Evolutionary conservation across 148 eudicot genomes (phyloP), one percentile per base, ranked within the genome.

Genomic region (Amaranthus hypochondriacus): DNA sequence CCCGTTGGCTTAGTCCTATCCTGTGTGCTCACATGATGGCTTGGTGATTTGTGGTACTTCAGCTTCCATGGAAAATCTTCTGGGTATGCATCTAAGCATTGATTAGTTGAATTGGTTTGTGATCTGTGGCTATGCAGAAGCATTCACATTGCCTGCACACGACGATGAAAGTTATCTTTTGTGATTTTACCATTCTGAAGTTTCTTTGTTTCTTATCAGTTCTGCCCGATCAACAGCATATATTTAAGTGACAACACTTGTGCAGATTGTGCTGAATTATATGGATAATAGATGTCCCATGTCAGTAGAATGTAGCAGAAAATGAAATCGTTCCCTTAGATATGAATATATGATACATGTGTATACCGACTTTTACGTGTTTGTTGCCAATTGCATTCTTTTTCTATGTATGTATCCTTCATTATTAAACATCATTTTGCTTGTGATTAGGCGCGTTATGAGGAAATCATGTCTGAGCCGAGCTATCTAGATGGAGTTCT

Each of bases 381-480:
- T 48, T 8, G 18, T 56, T 28, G 51, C 39, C 39, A 39, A 7
- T 11, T 28, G 1, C 39, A 28, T 28, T 28, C 68, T 10, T 3
- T 61, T 28, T 42, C 4, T 65, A 4, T 49, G 9, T 10, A n/a
- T 66, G 50, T 4, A 46, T 47, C 48, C 9, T 59, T 18, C 50
- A 61, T 73, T 1, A 53, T 68, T 9, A 9, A 48, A 15, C 28
- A 9, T 21, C 53, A 1, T 65, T 70, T 9, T 50, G 50, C 54
- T 59, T 78, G 39, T 54, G 47, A 9, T 48, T 85, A 94, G 98
- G 86, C 71, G 53, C 89, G 92, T 43, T 94, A 94, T 28, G 85
- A 80, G 13, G 96, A 94, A 76, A 88, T 91, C 28, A 88, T 84
- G 68, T 82, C 91, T 3, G 91, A 94, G 77, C 50, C 89, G 18